phyloP scores from a whole-genome alignment of 106 monocot genomes.

The Vanilla planifolia region DNA sequence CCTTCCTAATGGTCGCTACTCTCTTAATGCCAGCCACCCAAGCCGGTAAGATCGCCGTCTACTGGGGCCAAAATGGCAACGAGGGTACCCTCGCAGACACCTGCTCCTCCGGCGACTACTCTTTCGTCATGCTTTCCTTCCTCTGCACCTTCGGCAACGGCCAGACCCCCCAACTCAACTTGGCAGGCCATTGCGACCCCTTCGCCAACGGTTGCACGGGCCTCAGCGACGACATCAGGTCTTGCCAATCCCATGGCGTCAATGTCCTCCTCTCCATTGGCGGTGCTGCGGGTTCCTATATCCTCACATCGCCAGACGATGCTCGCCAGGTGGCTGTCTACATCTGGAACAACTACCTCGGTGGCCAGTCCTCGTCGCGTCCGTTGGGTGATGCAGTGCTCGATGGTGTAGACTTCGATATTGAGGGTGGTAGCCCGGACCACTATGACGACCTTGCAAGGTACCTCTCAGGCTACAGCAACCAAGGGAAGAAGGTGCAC shows the following conservation, averaged over 20 bases:
- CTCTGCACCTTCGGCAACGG: slow-evolving; percentile 54
- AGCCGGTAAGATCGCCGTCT: slow-evolving; percentile 60
- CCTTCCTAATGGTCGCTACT: too few relatives aligned
- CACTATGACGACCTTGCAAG: slow-evolving; percentile 33
- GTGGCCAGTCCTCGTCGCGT: slow-evolving; percentile 30
- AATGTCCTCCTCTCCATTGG: slow-evolving; percentile 51
- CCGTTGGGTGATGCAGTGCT: slow-evolving; percentile 43
- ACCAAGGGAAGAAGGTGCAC: slow-evolving; percentile 25
- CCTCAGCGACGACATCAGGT: slow-evolving; percentile 28
- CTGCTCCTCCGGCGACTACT: slow-evolving; percentile 38
- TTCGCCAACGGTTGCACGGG: slow-evolving; percentile 16
- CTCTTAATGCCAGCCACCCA: too few relatives aligned
- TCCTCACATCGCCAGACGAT: slow-evolving; percentile 28
- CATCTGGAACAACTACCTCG: slow-evolving; percentile 53
- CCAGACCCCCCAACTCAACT: slow-evolving; percentile 46
- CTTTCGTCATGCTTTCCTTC: slow-evolving; percentile 47
- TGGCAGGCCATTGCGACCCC: slow-evolving; percentile 56
- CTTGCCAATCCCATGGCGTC: slow-evolving; percentile 13
- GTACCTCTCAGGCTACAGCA: slow-evolving; percentile 10
- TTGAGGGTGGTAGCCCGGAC: slow-evolving; percentile 21
- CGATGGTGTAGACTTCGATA: slow-evolving; percentile 61
- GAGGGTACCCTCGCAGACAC: slow-evolving; percentile 48
- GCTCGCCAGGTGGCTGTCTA: slow-evolving; percentile 37
- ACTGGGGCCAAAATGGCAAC: slow-evolving; percentile 79
- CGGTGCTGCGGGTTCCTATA: slow-evolving; percentile 27